Conservation (phyloP, 345 rosid species). For the Excoecaria cochinchinensis region DNA sequence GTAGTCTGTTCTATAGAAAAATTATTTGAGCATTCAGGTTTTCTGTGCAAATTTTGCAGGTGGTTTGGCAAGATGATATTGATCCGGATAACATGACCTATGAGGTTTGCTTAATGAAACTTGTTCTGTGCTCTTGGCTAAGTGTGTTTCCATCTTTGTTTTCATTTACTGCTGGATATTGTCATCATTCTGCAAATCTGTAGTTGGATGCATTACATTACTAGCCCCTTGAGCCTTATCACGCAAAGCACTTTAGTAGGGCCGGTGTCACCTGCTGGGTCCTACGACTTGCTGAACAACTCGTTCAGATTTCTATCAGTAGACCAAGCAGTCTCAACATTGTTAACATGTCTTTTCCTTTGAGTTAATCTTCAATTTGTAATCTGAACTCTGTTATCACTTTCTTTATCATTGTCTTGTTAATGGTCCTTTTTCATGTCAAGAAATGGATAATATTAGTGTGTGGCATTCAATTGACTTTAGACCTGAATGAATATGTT, state of each 20-base stretch:
- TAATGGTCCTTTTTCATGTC: not conserved
- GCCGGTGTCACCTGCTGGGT: not conserved
- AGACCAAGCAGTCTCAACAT: not conserved
- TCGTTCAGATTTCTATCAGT: not conserved
- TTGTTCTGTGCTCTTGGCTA: slow-evolving; percentile 10
- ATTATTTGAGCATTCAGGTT: slow-evolving; percentile 8
- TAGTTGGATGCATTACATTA: not conserved
- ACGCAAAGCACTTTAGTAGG: not conserved
- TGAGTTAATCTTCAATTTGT: not conserved
- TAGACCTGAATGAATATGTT: not conserved
- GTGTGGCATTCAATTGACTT: not conserved
- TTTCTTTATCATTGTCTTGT: not conserved
- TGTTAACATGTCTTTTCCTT: not conserved
- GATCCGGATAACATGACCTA: slow-evolving; percentile 74
- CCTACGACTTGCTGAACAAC: not conserved
- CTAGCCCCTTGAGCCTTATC: too few relatives aligned
- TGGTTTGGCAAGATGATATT: slow-evolving; percentile 55
- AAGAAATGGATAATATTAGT: not conserved
- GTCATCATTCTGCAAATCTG: not conserved
- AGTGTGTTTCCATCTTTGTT: not conserved
- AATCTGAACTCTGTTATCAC: not conserved
- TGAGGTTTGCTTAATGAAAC: slow-evolving; percentile 46
- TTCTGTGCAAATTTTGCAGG: slow-evolving; percentile 37
- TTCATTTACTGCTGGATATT: not conserved
- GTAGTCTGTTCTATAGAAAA: slow-evolving; percentile 5